Percentiles rank a stretch among this genome's conserved stretches.
These are phyloP conservation scores for Poterioochromonas sp. DNA, from an alignment of 352 stramenopile species.

Conservation along the genomic window DNA sequence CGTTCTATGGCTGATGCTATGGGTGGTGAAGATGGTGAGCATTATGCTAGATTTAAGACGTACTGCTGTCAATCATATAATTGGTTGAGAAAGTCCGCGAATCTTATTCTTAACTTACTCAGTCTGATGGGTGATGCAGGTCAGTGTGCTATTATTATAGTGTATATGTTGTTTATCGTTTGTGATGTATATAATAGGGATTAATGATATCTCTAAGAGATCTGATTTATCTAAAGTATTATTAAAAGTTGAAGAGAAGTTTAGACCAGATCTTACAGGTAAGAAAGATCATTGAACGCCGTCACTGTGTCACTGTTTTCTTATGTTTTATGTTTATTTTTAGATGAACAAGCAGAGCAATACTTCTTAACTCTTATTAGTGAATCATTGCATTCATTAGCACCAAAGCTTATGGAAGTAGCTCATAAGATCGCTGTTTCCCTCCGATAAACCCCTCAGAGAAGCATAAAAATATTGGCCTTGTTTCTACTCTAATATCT, in stretches of 20 bases:
- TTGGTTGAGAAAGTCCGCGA: conserved; percentile 88
- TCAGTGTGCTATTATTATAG: no score
- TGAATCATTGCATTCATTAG: conserved; percentile 82
- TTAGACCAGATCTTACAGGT: conserved; percentile 83
- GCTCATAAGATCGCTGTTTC: conserved; percentile 21
- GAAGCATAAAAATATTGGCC: no score
- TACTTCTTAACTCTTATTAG: conserved; percentile 92
- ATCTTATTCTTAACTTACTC: conserved; percentile 95
- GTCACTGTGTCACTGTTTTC: neutral
- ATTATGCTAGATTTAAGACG: conserved; percentile 82
- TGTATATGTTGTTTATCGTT: no score
- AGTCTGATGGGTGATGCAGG: conserved; percentile 96
- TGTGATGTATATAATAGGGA: no score
- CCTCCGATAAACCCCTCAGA: neutral
- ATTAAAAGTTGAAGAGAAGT: conserved; percentile 83
- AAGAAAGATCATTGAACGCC: neutral
- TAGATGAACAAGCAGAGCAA: conserved; percentile 90
- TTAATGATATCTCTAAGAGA: conserved; percentile 75
- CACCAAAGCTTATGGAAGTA: conserved; percentile 45
- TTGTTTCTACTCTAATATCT: no score
- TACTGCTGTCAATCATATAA: conserved; percentile 84
- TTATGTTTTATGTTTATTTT: neutral
- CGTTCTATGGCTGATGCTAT: conserved; percentile 67
- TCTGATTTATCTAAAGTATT: conserved; percentile 53
- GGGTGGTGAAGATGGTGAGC: conserved; percentile 73